A percentile compares a stretch with the other conserved stretches of the same genome.
phyloP scores from a whole-genome alignment of 169 alveolate species.

The Eimeria acervulina region DNA sequence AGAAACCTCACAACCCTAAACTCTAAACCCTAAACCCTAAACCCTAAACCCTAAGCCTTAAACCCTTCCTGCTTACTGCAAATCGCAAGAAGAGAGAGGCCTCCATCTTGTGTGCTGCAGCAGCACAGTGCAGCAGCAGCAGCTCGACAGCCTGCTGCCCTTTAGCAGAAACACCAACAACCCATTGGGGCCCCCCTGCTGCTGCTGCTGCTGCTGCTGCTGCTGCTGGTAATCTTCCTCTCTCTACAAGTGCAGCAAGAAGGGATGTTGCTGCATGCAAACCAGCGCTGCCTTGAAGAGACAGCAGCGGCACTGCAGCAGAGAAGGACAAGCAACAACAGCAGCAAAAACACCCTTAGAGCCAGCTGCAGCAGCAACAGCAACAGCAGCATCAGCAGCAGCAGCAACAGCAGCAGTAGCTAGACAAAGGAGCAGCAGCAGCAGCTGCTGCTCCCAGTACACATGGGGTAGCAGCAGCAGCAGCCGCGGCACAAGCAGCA shows the following conservation, averaged over 20 bases:
- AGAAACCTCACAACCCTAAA: background rate
- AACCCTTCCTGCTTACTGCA: background rate
- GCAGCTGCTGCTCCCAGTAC: too few species aligned
- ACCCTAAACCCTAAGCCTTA: background rate
- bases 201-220: too few species aligned
- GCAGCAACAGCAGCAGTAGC: background rate
- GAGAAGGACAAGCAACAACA: background rate
- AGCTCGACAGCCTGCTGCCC: background rate
- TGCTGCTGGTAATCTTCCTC: background rate
- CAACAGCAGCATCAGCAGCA: background rate
- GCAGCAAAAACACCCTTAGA: too few species aligned
- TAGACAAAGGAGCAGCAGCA: background rate
- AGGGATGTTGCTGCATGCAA: background rate
- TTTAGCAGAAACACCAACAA: background rate
- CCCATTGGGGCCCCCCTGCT: slow-evolving; percentile 13
- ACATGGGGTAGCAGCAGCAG: too few species aligned
- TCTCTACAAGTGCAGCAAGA: slow-evolving; percentile 3
- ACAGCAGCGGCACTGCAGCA: slow-evolving; percentile 8
- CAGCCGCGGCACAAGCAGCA: too few species aligned
- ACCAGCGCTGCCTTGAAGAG: slow-evolving; percentile 10
- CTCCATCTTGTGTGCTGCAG: slow-evolving; percentile 27
- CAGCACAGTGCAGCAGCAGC: slow-evolving; percentile 59
- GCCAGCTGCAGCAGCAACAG: background rate
- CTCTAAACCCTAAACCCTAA: background rate
- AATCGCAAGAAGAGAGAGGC: slow-evolving; percentile 1